Evolutionary conservation across 306 rosid species (phyloP), one percentile per base, ranked within the genome.

Genomic region (Albizia julibrissin): DNA sequence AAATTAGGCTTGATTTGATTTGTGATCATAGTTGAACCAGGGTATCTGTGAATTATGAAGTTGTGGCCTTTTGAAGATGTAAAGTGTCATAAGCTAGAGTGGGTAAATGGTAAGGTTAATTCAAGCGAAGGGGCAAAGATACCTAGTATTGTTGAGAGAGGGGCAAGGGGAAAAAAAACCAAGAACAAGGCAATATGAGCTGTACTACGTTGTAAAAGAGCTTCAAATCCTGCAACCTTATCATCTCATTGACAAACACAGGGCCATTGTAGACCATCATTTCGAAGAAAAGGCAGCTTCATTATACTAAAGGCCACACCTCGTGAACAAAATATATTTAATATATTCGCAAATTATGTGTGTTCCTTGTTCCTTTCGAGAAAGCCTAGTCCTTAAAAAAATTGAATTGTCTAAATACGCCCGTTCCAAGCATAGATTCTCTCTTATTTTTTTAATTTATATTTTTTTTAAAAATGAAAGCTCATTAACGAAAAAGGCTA

Each of bases 401-500:
- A 49, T 43, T 34, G 47, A 40, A 46, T 75, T 40, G 43, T 70
- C 69, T 43, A 79, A 78, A 73, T 42, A 29, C 64, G 76, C 68
- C 68, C 82, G 49, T 81, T 85, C 64, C 27, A 15, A 70, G 84
- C 82, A 85, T 82, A 84, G 83, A 83, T 89, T 86, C 88, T 81
- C 79, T 19, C 22, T 74, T 26, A 12, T 1, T 7, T 67, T 50
- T 79, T 46, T 34, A 31, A 77, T 34, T 21, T 19, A 8, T 56
- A 1, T 56, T 18, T 56, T 21, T 56, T 21, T 19, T 5, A n/a
- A 18, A 61, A 2, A 72, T 18, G 61, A 31, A 74, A 40, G 78
- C 46, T 75, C 76, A 77, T 82, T 84, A 74, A 69, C 56, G 75
- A 39, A 33, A 80, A 79, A 44, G 69, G 39, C 66, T 72, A 72